phyloP scores from a whole-genome alignment of 1,284 basidiomycete genomes.

The Irpex sp. region DNA sequence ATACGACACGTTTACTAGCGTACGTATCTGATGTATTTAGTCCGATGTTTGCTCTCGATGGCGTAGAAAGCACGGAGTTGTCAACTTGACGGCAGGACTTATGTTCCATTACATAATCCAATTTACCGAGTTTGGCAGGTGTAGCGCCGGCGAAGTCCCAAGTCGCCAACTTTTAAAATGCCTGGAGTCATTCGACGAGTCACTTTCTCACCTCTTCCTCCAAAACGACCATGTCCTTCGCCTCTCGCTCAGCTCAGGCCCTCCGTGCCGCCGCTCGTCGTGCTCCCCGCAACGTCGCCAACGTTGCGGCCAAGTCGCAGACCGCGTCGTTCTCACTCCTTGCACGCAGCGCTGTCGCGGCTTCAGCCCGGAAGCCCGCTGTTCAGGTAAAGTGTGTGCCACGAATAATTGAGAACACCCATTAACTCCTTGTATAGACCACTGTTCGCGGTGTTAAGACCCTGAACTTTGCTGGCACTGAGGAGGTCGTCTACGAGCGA shows the following conservation, averaged over 20 bases:
- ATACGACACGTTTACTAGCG: no score
- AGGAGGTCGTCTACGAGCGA: constrained; percentile 97
- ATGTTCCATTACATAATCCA: background rate
- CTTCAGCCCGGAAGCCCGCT: constrained; percentile 29
- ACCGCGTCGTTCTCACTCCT: constrained; percentile 73
- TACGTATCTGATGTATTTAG: no score
- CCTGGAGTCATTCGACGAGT: constrained; percentile 8
- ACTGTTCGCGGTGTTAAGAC: constrained; percentile 83
- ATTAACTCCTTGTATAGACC: constrained; percentile 1
- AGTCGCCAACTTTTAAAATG: constrained; percentile 1
- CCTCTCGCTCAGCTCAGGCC: constrained; percentile 53
- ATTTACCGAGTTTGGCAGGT: background rate
- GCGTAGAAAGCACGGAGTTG: background rate
- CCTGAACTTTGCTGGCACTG: constrained; percentile 94
- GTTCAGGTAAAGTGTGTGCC: constrained; percentile 8
- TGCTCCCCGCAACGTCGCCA: constrained; percentile 42
- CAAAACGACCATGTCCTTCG: constrained; percentile 49
- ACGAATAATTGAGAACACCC: background rate
- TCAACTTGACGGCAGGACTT: background rate
- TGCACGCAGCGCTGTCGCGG: constrained; percentile 43
- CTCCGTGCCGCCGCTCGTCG: constrained; percentile 58
- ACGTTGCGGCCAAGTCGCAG: constrained; percentile 39
- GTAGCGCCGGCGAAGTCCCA: background rate
- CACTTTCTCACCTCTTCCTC: constrained; percentile 10
- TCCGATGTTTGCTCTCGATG: background rate